Evolutionary conservation across 495 filamentous ascomycete genomes (phyloP).

Genomic region (Neurospora sp.): DNA sequence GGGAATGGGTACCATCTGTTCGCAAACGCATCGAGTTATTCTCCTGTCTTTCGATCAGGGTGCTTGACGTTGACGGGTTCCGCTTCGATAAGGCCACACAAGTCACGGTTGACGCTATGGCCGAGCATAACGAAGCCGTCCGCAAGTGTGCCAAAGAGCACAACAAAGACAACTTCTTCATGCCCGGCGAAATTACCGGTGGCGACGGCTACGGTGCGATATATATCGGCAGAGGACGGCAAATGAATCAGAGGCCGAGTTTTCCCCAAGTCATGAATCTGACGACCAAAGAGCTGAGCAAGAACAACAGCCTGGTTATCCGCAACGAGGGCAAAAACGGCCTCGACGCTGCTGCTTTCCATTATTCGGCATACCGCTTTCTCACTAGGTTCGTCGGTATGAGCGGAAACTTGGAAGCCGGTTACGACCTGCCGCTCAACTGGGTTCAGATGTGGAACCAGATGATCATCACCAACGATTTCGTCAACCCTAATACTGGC

Average conservation of each 20-base stretch:
- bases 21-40: conserved; percentile 49
- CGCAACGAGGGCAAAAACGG: conserved; percentile 43
- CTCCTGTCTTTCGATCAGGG: conserved; percentile 56
- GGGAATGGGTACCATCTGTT: conserved; percentile 58
- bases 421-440: conserved; percentile 48
- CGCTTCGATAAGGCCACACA: conserved; percentile 60
- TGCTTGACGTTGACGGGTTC: conserved; percentile 59
- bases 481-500: conserved; percentile 57
- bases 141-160: conserved; percentile 45
- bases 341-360: conserved; percentile 58
- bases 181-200: conserved; percentile 55
- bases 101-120: conserved; percentile 52
- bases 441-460: conserved; percentile 54
- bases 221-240: conserved; percentile 54
- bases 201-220: conserved; percentile 54
- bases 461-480: conserved; percentile 53
- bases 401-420: conserved; percentile 52
- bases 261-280: conserved; percentile 36
- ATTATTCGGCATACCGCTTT: conserved; percentile 61
- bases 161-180: conserved; percentile 56
- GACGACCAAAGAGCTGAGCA: conserved; percentile 31
- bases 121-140: conserved; percentile 43
- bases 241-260: conserved; percentile 42
- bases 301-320: conserved; percentile 26
- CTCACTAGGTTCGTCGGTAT: conserved; percentile 57